Evolutionary conservation across 2,329 filamentous ascomycete genomes (phyloP).

Genomic region (Apiospora marii): DNA sequence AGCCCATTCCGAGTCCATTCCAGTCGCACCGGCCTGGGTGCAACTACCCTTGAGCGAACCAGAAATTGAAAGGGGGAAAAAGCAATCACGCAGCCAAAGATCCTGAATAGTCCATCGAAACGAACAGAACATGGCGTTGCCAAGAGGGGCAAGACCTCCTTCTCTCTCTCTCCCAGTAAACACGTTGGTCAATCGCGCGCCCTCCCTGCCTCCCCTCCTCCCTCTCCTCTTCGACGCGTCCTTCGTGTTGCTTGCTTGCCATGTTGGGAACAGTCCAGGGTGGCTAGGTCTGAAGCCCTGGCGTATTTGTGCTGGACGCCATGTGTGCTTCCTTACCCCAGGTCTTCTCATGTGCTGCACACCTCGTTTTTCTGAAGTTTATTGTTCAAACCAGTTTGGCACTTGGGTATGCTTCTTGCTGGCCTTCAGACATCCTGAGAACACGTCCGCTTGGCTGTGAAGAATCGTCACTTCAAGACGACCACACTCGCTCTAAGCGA

Average conservation of each 20-base stretch:
- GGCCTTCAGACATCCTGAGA: too few species aligned
- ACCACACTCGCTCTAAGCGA: too few species aligned
- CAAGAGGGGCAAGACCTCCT: neutral
- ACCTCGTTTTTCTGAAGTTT: too few species aligned
- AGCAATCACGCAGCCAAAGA: neutral
- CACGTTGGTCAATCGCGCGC: neutral
- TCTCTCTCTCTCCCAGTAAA: neutral
- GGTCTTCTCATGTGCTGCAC: too few species aligned
- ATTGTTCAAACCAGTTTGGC: too few species aligned
- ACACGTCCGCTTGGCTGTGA: too few species aligned
- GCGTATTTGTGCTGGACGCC: neutral
- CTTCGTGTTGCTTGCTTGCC: neutral
- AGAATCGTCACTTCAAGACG: too few species aligned
- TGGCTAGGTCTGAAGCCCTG: slow-evolving; percentile 14
- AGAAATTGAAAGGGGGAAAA: neutral
- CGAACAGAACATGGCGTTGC: neutral
- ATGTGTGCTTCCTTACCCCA: neutral
- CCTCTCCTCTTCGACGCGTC: neutral
- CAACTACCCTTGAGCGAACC: neutral
- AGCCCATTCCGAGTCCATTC: neutral
- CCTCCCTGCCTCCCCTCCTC: neutral
- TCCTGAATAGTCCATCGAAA: neutral
- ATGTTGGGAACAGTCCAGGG: neutral
- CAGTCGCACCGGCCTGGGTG: neutral
- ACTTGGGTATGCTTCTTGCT: too few species aligned